A percentile compares a stretch with the other conserved stretches of the same genome.
These are phyloP conservation scores for Debaryomyces hansenii DNA, from an alignment of 805 yeast species.

Conservation along the genomic window DNA sequence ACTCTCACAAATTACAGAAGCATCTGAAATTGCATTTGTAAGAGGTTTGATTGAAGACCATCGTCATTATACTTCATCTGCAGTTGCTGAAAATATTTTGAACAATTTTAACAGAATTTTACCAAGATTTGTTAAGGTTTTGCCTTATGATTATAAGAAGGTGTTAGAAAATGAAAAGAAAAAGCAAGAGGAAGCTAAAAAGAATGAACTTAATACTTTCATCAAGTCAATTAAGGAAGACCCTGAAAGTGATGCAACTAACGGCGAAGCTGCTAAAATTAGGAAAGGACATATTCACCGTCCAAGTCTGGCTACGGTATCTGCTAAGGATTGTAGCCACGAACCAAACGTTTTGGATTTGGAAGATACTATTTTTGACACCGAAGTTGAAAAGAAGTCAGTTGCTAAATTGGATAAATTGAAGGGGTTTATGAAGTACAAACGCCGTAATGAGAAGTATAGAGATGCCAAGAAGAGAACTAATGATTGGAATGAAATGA, in stretches of 20 bases:
- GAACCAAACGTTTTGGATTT: constrained; percentile 90
- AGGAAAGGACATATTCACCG: constrained; percentile 50
- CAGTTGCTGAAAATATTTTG: constrained; percentile 80
- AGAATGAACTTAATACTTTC: constrained; percentile 64
- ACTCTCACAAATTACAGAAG: constrained; percentile 72
- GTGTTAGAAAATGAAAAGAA: constrained; percentile 79
- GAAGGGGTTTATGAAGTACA: constrained; percentile 92
- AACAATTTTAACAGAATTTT: constrained; percentile 84
- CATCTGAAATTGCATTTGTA: constrained; percentile 89
- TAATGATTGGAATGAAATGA: constrained; percentile 90
- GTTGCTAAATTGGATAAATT: constrained; percentile 69
- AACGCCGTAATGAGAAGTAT: constrained; percentile 83
- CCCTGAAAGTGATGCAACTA: constrained; percentile 82
- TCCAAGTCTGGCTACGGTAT: constrained; percentile 19
- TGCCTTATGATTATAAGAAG: constrained; percentile 88
- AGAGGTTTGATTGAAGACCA: constrained; percentile 94
- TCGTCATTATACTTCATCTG: constrained; percentile 91
- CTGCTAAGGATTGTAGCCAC: constrained; percentile 23
- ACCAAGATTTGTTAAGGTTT: constrained; percentile 87
- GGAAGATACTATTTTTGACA: constrained; percentile 83
- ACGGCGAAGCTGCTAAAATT: constrained; percentile 74
- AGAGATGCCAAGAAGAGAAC: constrained; percentile 74
- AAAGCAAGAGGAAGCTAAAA: constrained; percentile 61
- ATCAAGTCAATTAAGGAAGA: constrained; percentile 75
- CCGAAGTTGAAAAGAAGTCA: constrained; percentile 62